Percentiles rank a stretch among this genome's conserved stretches.
Conservation (phyloP, 1,139 yeast genomes). For the Kluyveromyces sp. region DNA sequence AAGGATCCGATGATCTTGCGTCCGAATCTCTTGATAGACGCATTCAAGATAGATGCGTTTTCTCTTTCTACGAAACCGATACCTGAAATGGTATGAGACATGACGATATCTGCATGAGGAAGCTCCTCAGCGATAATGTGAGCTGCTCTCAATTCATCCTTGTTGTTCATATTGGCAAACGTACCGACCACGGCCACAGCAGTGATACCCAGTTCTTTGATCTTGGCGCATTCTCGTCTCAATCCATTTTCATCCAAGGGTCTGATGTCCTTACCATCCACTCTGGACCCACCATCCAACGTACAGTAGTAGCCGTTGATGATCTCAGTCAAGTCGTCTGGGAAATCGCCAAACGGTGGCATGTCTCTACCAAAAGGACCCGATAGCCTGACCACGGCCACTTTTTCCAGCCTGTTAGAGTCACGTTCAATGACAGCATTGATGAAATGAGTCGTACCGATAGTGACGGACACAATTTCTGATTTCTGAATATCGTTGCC, state of each 20-base stretch:
- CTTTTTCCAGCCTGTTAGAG: constrained; percentile 34
- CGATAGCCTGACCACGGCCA: constrained; percentile 38
- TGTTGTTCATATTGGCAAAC: constrained; percentile 34
- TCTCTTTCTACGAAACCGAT: constrained; percentile 40
- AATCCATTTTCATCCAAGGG: constrained; percentile 33
- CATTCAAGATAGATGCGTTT: constrained; percentile 39
- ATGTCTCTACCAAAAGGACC: constrained; percentile 35
- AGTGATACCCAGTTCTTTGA: constrained; percentile 30
- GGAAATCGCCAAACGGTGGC: constrained; percentile 40
- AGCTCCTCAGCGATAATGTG: constrained; percentile 28
- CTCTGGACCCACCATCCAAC: constrained; percentile 37
- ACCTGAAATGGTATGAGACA: constrained; percentile 36
- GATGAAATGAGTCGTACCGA: constrained; percentile 43
- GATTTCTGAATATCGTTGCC: constrained; percentile 17
- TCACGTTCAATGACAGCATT: constrained; percentile 42
- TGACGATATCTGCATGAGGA: constrained; percentile 34
- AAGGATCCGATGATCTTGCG: constrained; percentile 34
- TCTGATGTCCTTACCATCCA: constrained; percentile 36
- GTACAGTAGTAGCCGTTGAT: constrained; percentile 33
- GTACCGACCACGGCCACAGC: constrained; percentile 37
- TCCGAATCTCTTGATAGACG: constrained; percentile 38
- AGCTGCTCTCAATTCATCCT: constrained; percentile 34
- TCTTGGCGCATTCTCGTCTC: constrained; percentile 27
- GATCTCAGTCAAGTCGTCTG: constrained; percentile 32
- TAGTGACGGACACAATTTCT: constrained; percentile 36